Percentiles rank a stretch among this genome's conserved stretches.
Evolutionary conservation across 2,329 filamentous ascomycete genomes (phyloP).

Genomic region (Nakataea oryzae): DNA sequence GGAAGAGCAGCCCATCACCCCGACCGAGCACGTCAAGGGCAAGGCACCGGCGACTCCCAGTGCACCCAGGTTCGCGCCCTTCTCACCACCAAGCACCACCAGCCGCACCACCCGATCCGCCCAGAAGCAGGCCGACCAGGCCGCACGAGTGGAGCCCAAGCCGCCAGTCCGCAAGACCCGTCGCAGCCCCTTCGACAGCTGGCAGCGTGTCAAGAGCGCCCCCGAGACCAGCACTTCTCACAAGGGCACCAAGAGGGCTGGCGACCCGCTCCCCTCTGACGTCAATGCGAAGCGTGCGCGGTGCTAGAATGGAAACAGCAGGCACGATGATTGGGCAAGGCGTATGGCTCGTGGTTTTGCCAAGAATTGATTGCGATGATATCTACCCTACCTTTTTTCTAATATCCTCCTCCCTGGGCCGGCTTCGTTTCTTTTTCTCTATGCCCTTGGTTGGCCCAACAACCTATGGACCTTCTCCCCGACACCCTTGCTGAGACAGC

Average conservation of each 20-base stretch:
- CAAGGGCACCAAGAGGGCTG: background rate
- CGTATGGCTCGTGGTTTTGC: background rate
- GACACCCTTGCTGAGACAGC: too few species aligned
- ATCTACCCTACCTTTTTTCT: background rate
- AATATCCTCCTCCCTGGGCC: background rate
- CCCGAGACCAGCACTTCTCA: constrained; percentile 9
- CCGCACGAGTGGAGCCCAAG: constrained; percentile 29
- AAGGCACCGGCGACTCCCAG: constrained; percentile 36
- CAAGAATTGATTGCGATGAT: background rate
- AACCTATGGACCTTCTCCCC: background rate
- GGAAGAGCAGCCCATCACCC: constrained; percentile 20
- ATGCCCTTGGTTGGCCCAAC: background rate
- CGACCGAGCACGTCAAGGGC: constrained; percentile 22
- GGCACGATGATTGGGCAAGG: background rate
- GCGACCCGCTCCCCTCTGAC: background rate
- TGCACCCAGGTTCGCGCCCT: constrained; percentile 43
- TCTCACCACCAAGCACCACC: constrained; percentile 49
- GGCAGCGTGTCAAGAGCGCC: constrained; percentile 54
- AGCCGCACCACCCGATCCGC: constrained; percentile 46
- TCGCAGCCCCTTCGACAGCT: constrained; percentile 55
- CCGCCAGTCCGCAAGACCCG: constrained; percentile 17
- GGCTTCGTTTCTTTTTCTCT: background rate
- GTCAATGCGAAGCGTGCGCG: background rate
- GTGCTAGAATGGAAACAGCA: background rate
- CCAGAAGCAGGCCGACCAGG: constrained; percentile 34